A percentile compares a stretch with the other conserved stretches of the same genome.
These are phyloP conservation scores for Penicillium longicatenatum DNA, from an alignment of 495 filamentous ascomycete genomes.

Conservation along the genomic window DNA sequence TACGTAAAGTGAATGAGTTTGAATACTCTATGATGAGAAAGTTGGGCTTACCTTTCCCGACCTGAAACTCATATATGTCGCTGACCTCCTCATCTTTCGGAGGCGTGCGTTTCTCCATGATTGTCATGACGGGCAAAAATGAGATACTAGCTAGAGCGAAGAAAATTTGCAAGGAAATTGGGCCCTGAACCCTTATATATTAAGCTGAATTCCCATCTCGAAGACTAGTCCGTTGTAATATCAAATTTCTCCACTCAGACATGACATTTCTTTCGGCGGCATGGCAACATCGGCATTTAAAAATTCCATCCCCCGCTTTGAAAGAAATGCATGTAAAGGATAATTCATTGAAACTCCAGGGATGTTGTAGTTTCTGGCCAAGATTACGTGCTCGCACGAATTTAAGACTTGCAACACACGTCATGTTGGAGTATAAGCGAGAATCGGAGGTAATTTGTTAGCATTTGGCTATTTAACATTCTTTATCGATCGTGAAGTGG, in stretches of 20 bases:
- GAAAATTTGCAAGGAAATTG: not conserved
- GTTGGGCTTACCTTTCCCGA: conserved; percentile 25
- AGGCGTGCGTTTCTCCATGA: conserved; percentile 21
- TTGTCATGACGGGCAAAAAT: conserved; percentile 16
- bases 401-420: conserved; percentile 8
- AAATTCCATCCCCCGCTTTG: conserved; percentile 2
- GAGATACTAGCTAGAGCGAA: not conserved
- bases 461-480: not conserved
- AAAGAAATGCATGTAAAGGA: not conserved
- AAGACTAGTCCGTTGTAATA: not conserved
- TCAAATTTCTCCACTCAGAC: conserved; percentile 2
- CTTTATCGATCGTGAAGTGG: not conserved
- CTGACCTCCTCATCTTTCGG: conserved; percentile 27
- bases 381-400: conserved; percentile 46
- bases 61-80: conserved; percentile 2
- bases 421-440: not conserved
- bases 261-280: conserved; percentile 8
- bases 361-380: conserved; percentile 34
- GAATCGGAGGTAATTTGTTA: not conserved
- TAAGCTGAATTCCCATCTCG: not conserved
- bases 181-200: not conserved
- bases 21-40: not conserved
- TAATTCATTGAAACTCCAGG: not conserved
- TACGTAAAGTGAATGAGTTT: not conserved
- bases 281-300: conserved; percentile 23